Evolutionary conservation across 2,329 filamentous ascomycete species (phyloP).

Genomic region (Diaporthe sp.): DNA sequence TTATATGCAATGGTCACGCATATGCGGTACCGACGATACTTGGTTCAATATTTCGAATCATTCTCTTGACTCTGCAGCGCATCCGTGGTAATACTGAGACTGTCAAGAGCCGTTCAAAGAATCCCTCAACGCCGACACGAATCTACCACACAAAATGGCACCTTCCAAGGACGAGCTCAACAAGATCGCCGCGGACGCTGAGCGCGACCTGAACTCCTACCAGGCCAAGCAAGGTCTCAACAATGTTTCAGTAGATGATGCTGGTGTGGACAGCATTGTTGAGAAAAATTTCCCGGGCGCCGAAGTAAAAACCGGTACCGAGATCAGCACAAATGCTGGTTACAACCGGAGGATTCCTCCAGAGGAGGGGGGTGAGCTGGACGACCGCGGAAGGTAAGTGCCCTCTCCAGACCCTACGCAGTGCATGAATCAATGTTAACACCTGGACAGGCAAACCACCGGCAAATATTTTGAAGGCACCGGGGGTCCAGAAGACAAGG

Average conservation of each 20-base stretch:
- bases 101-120: neutral
- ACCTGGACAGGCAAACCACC: conserved; percentile 55
- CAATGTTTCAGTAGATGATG: conserved; percentile 56
- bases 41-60: too few species aligned
- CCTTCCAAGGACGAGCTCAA: conserved; percentile 53
- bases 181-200: conserved; percentile 60
- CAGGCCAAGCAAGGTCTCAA: conserved; percentile 62
- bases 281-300: conserved; percentile 61
- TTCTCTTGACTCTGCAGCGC: neutral
- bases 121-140: neutral
- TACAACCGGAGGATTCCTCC: conserved; percentile 63
- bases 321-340: conserved; percentile 60
- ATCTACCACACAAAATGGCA: conserved; percentile 33
- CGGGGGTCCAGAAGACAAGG: conserved; percentile 60
- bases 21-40: neutral
- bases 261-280: conserved; percentile 57
- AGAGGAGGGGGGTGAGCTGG: conserved; percentile 60
- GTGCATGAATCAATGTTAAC: conserved; percentile 37
- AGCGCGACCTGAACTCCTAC: conserved; percentile 63
- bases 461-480: conserved; percentile 60
- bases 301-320: conserved; percentile 56
- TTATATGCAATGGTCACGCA: neutral
- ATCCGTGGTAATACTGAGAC: neutral
- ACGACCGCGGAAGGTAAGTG: conserved; percentile 60
- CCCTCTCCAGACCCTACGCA: neutral